A percentile compares a stretch with the other conserved stretches of the same genome.
phyloP scores from a whole-genome alignment of 2,329 filamentous ascomycete species.

The Emergomyces orientalis region DNA sequence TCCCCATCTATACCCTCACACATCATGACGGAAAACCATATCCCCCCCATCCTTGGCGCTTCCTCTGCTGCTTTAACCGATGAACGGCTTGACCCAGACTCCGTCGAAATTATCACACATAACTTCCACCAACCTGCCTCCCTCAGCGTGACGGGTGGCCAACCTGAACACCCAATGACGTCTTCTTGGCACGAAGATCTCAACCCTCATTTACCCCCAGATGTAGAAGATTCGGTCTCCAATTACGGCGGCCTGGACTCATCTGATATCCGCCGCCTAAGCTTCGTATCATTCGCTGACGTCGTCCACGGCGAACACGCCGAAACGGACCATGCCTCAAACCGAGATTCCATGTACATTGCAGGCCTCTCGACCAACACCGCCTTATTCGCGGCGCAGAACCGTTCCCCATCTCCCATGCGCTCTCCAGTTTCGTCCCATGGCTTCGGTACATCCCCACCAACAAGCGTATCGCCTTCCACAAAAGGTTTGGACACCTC shows the following conservation, averaged over 20 bases:
- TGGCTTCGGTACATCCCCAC: slow-evolving; percentile 58
- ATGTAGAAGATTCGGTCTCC: slow-evolving; percentile 56
- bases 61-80: slow-evolving; percentile 90
- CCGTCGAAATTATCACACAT: slow-evolving; percentile 88
- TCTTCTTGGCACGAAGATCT: slow-evolving; percentile 44
- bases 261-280: slow-evolving; percentile 70
- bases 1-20: slow-evolving; percentile 86
- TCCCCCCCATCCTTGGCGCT: slow-evolving; percentile 82
- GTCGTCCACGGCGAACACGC: slow-evolving; percentile 67
- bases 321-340: slow-evolving; percentile 38
- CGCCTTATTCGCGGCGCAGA: slow-evolving; percentile 24
- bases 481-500: slow-evolving; percentile 66
- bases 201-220: slow-evolving; percentile 44
- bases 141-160: slow-evolving; percentile 49
- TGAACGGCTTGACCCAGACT: slow-evolving; percentile 70
- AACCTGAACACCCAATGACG: slow-evolving; percentile 29
- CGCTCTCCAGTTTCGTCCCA: slow-evolving; percentile 52
- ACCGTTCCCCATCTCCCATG: slow-evolving; percentile 37
- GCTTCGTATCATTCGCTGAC: slow-evolving; percentile 95
- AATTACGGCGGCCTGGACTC: slow-evolving; percentile 71
- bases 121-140: slow-evolving; percentile 71
- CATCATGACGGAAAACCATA: slow-evolving; percentile 88
- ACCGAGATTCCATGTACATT: slow-evolving; percentile 61
- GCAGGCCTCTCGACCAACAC: slow-evolving; percentile 13
- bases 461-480: slow-evolving; percentile 65